phyloP scores from a whole-genome alignment of 352 stramenopile species.

The Phytophthora ohioensis region DNA sequence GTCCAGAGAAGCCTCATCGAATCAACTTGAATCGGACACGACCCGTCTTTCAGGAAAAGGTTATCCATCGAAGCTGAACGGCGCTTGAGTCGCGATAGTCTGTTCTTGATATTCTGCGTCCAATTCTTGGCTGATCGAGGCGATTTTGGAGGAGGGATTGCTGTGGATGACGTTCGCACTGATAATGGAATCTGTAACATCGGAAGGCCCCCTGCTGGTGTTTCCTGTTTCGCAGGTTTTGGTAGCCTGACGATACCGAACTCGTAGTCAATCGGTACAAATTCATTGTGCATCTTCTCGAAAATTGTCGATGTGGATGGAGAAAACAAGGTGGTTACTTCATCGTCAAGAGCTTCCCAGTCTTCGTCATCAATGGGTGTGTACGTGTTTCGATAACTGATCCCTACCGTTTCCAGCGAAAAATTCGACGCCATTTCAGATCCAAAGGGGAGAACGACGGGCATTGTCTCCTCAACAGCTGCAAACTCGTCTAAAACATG shows the following conservation, averaged over 20 bases:
- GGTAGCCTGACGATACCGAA: constrained; percentile 41
- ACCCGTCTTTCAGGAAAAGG: constrained; percentile 72
- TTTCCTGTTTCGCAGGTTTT: constrained; percentile 36
- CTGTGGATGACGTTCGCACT: constrained; percentile 18
- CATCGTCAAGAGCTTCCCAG: constrained; percentile 35
- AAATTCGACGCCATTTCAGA: constrained; percentile 53
- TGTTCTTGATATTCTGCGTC: constrained; percentile 62
- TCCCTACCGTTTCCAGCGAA: constrained; percentile 69
- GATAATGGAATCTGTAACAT: constrained; percentile 28
- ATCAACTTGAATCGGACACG: constrained; percentile 82
- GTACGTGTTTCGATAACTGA: constrained; percentile 61
- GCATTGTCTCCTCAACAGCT: constrained; percentile 8
- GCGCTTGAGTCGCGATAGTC: constrained; percentile 63
- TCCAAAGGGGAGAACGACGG: constrained; percentile 42
- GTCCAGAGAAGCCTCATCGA: constrained; percentile 87
- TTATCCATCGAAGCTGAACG: constrained; percentile 80
- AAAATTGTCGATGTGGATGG: constrained; percentile 32
- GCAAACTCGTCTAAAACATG: constrained; percentile 30
- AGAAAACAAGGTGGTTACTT: constrained; percentile 41
- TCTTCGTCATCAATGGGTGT: constrained; percentile 23
- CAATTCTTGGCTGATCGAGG: constrained; percentile 54
- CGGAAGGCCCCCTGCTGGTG: constrained; percentile 3
- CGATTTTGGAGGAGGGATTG: constrained; percentile 26
- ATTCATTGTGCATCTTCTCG: constrained; percentile 61
- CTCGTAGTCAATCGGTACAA: constrained; percentile 56